Conservation (phyloP, 176 grass and related monocot genomes). For the Aechmea fasciata region DNA sequence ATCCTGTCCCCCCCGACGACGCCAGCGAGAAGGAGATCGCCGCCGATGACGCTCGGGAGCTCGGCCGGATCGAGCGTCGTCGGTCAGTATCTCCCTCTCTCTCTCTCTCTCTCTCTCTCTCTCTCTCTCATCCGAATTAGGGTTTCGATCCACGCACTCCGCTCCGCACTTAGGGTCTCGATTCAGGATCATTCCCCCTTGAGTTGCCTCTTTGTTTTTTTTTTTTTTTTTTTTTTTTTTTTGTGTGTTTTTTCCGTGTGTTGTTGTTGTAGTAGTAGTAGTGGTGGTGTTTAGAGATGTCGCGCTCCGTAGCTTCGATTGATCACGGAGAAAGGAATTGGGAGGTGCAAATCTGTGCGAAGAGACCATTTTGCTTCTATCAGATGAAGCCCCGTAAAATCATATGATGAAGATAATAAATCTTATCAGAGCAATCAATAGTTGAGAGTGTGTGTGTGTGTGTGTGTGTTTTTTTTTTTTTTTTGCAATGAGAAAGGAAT, state of each 20-base stretch:
- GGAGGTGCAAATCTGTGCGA: no score
- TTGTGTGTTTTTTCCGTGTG: background rate
- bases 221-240: background rate
- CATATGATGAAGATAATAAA: no score
- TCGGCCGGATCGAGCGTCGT: background rate
- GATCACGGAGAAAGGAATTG: no score
- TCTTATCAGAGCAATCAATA: no score
- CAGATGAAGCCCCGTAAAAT: no score
- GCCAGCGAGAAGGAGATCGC: background rate
- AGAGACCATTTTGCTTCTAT: no score
- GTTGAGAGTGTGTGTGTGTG: no score
- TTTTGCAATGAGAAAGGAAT: no score
- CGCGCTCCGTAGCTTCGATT: no score
- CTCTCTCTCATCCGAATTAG: background rate
- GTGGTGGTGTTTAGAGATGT: no score
- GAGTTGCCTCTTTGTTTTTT: background rate
- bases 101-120: background rate
- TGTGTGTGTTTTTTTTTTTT: no score
- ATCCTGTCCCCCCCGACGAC: background rate
- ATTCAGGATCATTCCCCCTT: background rate
- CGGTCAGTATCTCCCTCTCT: background rate
- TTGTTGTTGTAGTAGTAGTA: background rate
- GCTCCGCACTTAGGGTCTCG: background rate
- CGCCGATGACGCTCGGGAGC: slow-evolving; percentile 2
- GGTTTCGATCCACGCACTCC: background rate